Conservation (phyloP, 2,329 filamentous ascomycete genomes). For the Penicillium occitanis region DNA sequence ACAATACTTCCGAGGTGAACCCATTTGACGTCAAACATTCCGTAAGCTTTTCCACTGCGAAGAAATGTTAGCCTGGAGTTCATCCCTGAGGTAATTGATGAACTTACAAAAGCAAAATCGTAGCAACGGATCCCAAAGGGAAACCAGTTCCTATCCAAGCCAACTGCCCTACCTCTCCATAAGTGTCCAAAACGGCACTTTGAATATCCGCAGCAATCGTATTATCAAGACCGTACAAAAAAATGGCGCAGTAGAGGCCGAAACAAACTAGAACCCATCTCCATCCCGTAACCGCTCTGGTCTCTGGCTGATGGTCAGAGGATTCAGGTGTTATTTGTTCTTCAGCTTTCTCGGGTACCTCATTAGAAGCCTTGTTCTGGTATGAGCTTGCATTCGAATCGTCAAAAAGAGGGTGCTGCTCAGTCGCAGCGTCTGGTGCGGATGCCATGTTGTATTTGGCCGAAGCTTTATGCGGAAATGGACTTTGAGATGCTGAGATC, state of each 20-base stretch:
- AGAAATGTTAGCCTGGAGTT: slow-evolving; percentile 20
- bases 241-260: slow-evolving; percentile 8
- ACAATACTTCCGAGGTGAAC: slow-evolving; percentile 34
- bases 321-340: background rate
- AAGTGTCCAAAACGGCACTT: slow-evolving; percentile 41
- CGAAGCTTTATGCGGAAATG: background rate
- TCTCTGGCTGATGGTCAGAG: background rate
- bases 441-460: background rate
- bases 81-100: slow-evolving; percentile 28
- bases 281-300: slow-evolving; percentile 1
- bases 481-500: background rate
- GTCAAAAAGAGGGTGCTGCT: background rate
- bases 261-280: slow-evolving; percentile 3
- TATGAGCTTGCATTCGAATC: background rate
- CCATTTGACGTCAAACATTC: slow-evolving; percentile 48
- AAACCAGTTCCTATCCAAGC: slow-evolving; percentile 48
- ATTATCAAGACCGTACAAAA: slow-evolving; percentile 35
- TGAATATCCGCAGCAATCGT: slow-evolving; percentile 54
- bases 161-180: slow-evolving; percentile 41
- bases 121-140: slow-evolving; percentile 43
- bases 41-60: slow-evolving; percentile 13
- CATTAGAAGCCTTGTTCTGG: background rate
- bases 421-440: background rate
- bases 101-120: slow-evolving; percentile 40
- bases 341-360: background rate